Conservation (phyloP, 1,284 basidiomycete species). For the Ustilago lituana region DNA sequence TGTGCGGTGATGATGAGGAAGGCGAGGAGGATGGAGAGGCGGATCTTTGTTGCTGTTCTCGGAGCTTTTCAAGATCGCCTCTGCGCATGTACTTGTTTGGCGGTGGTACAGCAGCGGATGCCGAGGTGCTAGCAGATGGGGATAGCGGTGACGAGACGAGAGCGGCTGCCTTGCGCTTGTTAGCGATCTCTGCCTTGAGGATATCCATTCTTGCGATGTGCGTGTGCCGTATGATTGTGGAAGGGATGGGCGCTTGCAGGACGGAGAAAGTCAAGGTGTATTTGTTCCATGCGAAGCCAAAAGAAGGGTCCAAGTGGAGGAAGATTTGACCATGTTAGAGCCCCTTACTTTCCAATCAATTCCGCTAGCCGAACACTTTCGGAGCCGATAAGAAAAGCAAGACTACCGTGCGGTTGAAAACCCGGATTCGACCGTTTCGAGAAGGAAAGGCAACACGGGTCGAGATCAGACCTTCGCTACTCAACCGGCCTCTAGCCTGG, state of each 20-base stretch:
- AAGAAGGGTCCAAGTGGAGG: conserved; percentile 22
- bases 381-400: conserved; percentile 13
- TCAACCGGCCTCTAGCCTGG: too few relatives aligned
- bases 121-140: neutral
- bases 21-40: conserved; percentile 12
- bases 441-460: conserved; percentile 11
- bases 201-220: conserved; percentile 75
- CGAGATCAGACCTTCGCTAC: conserved; percentile 22
- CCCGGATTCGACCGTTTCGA: conserved; percentile 27
- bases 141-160: conserved; percentile 10
- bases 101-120: conserved; percentile 7
- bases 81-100: conserved; percentile 55
- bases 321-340: conserved; percentile 13
- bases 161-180: conserved; percentile 77
- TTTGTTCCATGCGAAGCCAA: neutral
- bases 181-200: conserved; percentile 81
- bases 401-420: conserved; percentile 29
- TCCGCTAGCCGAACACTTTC: neutral
- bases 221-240: too few relatives aligned
- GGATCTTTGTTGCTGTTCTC: conserved; percentile 32
- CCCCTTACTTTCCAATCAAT: neutral
- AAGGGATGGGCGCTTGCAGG: too few relatives aligned
- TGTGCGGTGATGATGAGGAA: conserved; percentile 5
- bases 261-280: neutral
- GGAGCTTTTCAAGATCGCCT: conserved; percentile 52